These are phyloP conservation scores for Aspergillus ostianus DNA, from an alignment of 495 filamentous ascomycete species.

Conservation along the genomic window DNA sequence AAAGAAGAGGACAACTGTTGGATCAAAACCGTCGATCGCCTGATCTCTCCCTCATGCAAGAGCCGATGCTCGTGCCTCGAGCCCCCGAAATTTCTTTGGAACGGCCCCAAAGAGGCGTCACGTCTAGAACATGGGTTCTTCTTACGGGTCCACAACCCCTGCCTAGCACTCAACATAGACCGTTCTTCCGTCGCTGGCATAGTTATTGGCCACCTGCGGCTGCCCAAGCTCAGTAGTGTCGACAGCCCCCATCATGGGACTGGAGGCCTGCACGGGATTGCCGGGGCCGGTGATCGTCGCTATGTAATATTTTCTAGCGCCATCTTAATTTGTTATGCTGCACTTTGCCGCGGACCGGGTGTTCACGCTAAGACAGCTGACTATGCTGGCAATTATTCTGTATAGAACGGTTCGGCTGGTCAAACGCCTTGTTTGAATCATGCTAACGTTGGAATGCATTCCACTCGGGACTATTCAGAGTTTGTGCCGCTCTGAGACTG, in stretches of 20 bases:
- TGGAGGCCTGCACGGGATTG: conserved; percentile 39
- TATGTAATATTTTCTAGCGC: conserved; percentile 36
- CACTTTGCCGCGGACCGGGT: conserved; percentile 40
- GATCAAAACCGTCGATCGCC: conserved; percentile 34
- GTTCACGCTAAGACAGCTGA: conserved; percentile 40
- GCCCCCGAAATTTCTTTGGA: conserved; percentile 21
- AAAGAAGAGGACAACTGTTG: conserved; percentile 22
- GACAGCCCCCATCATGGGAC: conserved; percentile 37
- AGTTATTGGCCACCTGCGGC: conserved; percentile 31
- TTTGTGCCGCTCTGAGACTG: conserved; percentile 25
- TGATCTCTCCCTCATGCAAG: conserved; percentile 33
- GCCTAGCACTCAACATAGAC: conserved; percentile 14
- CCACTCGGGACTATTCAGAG: conserved; percentile 20
- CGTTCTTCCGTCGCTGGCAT: conserved; percentile 13
- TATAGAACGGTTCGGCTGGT: conserved; percentile 30
- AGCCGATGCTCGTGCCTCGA: conserved; percentile 31
- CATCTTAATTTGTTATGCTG: conserved; percentile 44
- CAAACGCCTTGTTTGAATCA: conserved; percentile 13
- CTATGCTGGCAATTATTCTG: conserved; percentile 27
- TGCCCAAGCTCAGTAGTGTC: conserved; percentile 37
- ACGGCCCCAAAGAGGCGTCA: conserved; percentile 29
- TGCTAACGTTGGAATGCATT: conserved; percentile 22
- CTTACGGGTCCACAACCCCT: conserved; percentile 18
- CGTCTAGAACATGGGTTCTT: conserved; percentile 23
- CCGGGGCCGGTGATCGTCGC: conserved; percentile 36